Evolutionary conservation across 176 grass and related monocot genomes (phyloP).

Genomic region (Aegilops bicornis): DNA sequence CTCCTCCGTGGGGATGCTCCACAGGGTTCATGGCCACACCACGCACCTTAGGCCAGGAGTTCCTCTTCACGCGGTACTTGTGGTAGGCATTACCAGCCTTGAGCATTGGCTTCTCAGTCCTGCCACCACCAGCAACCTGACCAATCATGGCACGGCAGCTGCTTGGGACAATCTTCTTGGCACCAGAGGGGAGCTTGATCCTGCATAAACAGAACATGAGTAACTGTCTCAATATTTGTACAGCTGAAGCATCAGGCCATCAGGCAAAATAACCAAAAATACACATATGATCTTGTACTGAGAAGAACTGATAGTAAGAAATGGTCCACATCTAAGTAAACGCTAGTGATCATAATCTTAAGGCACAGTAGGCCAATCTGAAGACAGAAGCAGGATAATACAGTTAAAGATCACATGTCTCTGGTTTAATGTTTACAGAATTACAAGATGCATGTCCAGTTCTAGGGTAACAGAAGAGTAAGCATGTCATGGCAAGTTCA

Average conservation of each 20-base stretch:
- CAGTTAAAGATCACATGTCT: not conserved
- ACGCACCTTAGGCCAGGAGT: slow-evolving; percentile 98
- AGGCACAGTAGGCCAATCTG: not conserved
- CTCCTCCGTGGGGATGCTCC: slow-evolving; percentile 95
- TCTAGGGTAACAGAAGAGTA: not conserved
- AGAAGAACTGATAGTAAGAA: not conserved
- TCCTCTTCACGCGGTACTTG: slow-evolving; percentile 91
- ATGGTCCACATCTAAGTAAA: not conserved
- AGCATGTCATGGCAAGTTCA: not conserved
- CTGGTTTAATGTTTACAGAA: not conserved
- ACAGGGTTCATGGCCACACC: slow-evolving; percentile 99
- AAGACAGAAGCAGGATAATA: not conserved
- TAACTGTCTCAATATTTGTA: not conserved
- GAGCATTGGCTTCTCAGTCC: slow-evolving; percentile 86
- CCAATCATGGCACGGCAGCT: slow-evolving; percentile 90
- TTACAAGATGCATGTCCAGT: not conserved
- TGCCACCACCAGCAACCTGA: slow-evolving; percentile 84
- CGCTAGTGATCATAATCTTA: too few species aligned
- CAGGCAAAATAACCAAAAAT: not conserved
- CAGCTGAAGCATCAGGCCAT: not conserved
- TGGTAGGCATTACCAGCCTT: slow-evolving; percentile 96
- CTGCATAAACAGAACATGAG: slow-evolving; percentile 15
- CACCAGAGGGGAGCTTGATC: slow-evolving; percentile 93
- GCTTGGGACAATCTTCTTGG: slow-evolving; percentile 93
- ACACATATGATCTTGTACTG: not conserved